These are phyloP conservation scores for Aspergillus diversus DNA, from an alignment of 495 filamentous ascomycete species.

Conservation along the genomic window DNA sequence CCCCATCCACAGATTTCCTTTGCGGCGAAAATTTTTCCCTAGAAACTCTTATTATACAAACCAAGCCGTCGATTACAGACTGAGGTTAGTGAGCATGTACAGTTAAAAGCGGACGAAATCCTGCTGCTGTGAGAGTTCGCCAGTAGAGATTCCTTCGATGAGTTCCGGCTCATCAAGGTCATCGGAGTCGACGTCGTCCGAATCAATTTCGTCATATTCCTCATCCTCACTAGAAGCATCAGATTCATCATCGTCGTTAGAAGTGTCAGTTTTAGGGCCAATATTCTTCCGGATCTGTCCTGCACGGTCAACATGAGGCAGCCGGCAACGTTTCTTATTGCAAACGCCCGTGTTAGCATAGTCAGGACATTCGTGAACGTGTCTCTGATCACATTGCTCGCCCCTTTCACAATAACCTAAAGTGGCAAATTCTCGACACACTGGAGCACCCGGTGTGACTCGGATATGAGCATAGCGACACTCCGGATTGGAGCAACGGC, in stretches of 20 bases:
- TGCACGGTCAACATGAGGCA: conserved; percentile 88
- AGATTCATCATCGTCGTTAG: conserved; percentile 62
- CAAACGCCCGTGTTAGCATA: conserved; percentile 90
- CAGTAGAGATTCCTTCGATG: conserved; percentile 47
- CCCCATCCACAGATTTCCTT: conserved; percentile 15
- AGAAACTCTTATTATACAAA: conserved; percentile 10
- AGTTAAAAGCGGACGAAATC: conserved; percentile 67
- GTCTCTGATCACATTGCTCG: conserved; percentile 74
- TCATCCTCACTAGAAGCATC: conserved; percentile 87
- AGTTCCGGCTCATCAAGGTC: conserved; percentile 68
- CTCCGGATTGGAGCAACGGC: conserved; percentile 83
- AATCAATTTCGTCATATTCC: conserved; percentile 71
- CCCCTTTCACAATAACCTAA: conserved; percentile 93
- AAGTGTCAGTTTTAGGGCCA: conserved; percentile 41
- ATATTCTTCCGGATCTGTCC: conserved; percentile 66
- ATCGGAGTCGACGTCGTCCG: conserved; percentile 89
- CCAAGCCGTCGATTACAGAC: conserved; percentile 21
- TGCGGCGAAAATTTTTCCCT: neutral
- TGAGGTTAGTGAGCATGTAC: conserved; percentile 25
- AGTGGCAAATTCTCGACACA: conserved; percentile 83
- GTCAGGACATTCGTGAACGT: conserved; percentile 90
- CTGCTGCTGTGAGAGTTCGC: conserved; percentile 64
- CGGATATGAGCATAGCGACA: conserved; percentile 91
- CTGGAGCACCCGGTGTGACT: conserved; percentile 77
- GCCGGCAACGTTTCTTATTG: conserved; percentile 78